phyloP scores from a whole-genome alignment of 164 flowering plant genomes.

The Macadamia tetraphylla region DNA sequence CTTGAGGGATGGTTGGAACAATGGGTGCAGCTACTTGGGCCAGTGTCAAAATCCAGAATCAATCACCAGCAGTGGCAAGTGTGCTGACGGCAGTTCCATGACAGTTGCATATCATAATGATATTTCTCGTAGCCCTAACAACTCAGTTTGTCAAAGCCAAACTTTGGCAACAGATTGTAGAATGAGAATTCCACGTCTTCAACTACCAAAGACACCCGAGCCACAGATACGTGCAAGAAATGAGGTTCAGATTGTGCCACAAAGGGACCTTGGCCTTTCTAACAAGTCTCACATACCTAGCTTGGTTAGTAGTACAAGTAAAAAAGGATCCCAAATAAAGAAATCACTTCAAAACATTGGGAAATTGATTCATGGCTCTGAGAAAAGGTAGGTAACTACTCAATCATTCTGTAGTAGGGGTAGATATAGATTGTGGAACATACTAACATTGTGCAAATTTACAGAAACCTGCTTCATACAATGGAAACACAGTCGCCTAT shows the following conservation, averaged over 20 bases:
- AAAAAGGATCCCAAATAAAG: constrained; percentile 67
- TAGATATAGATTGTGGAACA: neutral
- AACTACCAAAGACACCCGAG: constrained; percentile 55
- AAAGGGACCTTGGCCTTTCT: constrained; percentile 22
- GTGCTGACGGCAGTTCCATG: constrained; percentile 13
- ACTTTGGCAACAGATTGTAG: constrained; percentile 18
- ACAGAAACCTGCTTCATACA: constrained; percentile 47
- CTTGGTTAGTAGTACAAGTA: constrained; percentile 18
- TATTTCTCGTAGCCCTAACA: constrained; percentile 33
- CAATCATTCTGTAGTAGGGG: neutral
- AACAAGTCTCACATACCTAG: constrained; percentile 30
- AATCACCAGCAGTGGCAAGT: constrained; percentile 12
- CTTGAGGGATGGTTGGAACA: neutral
- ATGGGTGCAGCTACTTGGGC: constrained; percentile 1
- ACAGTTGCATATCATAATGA: constrained; percentile 10
- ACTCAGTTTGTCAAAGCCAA: constrained; percentile 21
- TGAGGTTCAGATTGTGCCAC: constrained; percentile 21
- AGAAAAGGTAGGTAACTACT: constrained; percentile 46
- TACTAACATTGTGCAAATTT: constrained; percentile 4
- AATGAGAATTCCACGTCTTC: constrained; percentile 26
- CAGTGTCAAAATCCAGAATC: constrained; percentile 22
- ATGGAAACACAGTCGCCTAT: constrained; percentile 26
- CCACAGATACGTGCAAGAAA: constrained; percentile 19
- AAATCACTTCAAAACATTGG: constrained; percentile 77
- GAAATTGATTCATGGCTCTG: constrained; percentile 77